Evolutionary conservation across 2,329 filamentous ascomycete species (phyloP).

Genomic region (Juglanconis oblonga): DNA sequence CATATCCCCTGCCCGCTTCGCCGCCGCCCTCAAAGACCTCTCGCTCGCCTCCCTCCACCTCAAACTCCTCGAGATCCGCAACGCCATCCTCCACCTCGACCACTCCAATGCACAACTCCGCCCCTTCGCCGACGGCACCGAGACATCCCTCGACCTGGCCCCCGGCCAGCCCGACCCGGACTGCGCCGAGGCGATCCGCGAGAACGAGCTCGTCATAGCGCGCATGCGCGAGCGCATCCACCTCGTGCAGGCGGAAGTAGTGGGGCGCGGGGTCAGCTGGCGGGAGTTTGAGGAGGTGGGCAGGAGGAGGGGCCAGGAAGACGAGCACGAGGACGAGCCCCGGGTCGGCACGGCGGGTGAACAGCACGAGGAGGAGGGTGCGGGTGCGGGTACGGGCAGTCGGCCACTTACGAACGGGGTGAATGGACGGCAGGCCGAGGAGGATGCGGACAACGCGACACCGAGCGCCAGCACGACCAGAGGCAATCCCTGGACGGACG

Average conservation of each 20-base stretch:
- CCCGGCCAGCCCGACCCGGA: conserved; percentile 54
- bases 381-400: background rate
- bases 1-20: conserved; percentile 62
- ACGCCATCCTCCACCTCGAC: conserved; percentile 70
- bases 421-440: conserved; percentile 22
- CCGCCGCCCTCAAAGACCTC: conserved; percentile 64
- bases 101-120: conserved; percentile 71
- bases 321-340: conserved; percentile 26
- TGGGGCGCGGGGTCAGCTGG: conserved; percentile 55
- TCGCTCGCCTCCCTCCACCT: conserved; percentile 65
- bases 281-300: conserved; percentile 47
- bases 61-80: conserved; percentile 73
- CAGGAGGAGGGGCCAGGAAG: conserved; percentile 38
- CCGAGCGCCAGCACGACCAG: conserved; percentile 2
- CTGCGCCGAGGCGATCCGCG: conserved; percentile 70
- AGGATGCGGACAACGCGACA: conserved; percentile 4
- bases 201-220: conserved; percentile 67
- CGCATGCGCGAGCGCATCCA: conserved; percentile 65
- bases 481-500: conserved; percentile 56
- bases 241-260: conserved; percentile 63
- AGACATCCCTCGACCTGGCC: conserved; percentile 28
- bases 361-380: background rate
- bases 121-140: conserved; percentile 59
- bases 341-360: background rate
- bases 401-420: conserved; percentile 22